Evolutionary conservation across 1,284 basidiomycete species (phyloP).

Genomic region (Gomphus bonarii): DNA sequence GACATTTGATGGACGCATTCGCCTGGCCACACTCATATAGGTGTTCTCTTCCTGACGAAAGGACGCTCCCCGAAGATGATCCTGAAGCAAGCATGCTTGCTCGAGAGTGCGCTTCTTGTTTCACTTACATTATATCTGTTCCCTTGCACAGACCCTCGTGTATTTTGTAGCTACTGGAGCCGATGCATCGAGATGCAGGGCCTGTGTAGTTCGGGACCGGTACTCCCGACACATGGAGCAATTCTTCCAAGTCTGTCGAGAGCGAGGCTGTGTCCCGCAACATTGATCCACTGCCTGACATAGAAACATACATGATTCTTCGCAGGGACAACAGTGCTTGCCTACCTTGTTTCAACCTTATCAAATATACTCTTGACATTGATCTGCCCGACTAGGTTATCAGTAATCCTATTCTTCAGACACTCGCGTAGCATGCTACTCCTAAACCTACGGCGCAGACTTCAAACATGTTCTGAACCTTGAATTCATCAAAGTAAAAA

Average conservation of each 20-base stretch:
- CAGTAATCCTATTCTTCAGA: conserved; percentile 26
- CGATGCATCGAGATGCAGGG: conserved; percentile 25
- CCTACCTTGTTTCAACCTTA: conserved; percentile 29
- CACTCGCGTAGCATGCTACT: conserved; percentile 21
- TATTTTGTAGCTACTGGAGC: conserved; percentile 23
- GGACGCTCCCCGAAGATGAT: conserved; percentile 15
- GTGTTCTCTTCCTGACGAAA: conserved; percentile 17
- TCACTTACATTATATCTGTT: not conserved
- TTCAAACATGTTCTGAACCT: not conserved
- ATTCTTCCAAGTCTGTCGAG: not conserved
- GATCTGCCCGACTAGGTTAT: conserved; percentile 29
- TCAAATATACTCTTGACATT: conserved; percentile 30
- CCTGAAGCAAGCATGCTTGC: conserved; percentile 20
- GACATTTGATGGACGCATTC: conserved; percentile 43
- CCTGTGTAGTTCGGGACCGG: conserved; percentile 19
- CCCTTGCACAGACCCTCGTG: not conserved
- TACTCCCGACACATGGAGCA: conserved; percentile 14
- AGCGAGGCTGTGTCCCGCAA: not conserved
- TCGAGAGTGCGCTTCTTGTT: not conserved
- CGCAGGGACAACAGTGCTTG: conserved; percentile 27
- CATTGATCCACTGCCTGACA: conserved; percentile 20
- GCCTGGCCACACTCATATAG: conserved; percentile 32
- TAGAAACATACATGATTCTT: conserved; percentile 28
- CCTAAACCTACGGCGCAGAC: conserved; percentile 7
- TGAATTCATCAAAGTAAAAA: no score